Evolutionary conservation across 225 moss, liverwort and hornwort species (phyloP).

Genomic region (Pseudisothecium myosuroides): DNA sequence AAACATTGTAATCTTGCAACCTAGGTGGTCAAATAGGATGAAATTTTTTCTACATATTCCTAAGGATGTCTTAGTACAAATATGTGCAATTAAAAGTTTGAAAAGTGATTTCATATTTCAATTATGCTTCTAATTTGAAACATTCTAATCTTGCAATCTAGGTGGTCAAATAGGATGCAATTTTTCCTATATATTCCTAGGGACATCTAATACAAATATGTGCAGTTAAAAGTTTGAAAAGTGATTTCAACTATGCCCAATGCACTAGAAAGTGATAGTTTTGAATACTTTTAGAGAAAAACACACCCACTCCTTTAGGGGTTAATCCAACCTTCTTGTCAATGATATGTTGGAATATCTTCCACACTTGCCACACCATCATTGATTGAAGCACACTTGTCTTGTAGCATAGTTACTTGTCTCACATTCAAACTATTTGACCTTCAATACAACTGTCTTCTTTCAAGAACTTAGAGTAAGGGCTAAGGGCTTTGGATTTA

Average conservation of each 20-base stretch:
- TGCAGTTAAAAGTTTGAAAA: neutral
- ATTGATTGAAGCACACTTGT: neutral
- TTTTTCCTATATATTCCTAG: neutral
- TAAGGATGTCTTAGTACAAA: too few species aligned
- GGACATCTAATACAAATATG: accelerated
- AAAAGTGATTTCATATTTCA: too few species aligned
- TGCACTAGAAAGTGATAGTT: neutral
- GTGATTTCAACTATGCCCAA: neutral
- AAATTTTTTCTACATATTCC: too few species aligned
- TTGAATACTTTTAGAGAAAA: neutral
- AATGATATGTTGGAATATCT: neutral
- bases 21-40: too few species aligned
- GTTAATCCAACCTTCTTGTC: neutral
- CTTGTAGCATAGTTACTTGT: neutral
- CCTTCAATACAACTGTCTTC: neutral
- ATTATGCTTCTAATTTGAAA: neutral
- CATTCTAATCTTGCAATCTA: neutral
- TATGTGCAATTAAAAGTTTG: too few species aligned
- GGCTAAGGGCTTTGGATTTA: neutral
- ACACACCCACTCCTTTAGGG: neutral
- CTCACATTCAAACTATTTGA: neutral
- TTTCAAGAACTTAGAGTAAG: neutral
- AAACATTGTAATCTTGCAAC: too few species aligned
- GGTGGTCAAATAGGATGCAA: neutral
- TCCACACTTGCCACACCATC: neutral